A percentile compares a stretch with the other conserved stretches of the same genome.
phyloP scores from a whole-genome alignment of 148 eudicot genomes.

The Oxyria digyna region DNA sequence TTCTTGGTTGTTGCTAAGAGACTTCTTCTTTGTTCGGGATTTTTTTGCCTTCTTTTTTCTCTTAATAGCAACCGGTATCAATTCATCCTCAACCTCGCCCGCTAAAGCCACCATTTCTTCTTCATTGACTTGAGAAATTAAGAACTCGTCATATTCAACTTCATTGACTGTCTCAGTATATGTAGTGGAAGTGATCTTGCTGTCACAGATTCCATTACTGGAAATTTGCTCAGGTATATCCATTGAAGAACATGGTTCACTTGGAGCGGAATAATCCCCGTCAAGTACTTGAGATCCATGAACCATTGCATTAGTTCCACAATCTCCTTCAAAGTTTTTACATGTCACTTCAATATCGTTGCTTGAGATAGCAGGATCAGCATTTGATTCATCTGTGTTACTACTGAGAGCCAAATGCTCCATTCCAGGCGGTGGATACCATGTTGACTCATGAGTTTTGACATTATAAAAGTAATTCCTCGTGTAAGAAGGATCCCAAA shows the following conservation, averaged over 20 bases:
- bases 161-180: constrained; percentile 8
- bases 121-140: constrained; percentile 1
- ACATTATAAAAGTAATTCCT: constrained; percentile 57
- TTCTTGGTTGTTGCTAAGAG: constrained; percentile 15
- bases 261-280: background rate
- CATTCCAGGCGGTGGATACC: constrained; percentile 85
- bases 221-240: background rate
- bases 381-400: constrained; percentile 16
- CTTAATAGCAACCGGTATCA: constrained; percentile 16
- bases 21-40: constrained; percentile 31
- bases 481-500: constrained; percentile 58
- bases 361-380: constrained; percentile 8
- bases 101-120: constrained; percentile 6
- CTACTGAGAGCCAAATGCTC: constrained; percentile 33
- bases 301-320: constrained; percentile 11
- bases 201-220: background rate
- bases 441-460: constrained; percentile 50
- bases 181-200: constrained; percentile 9
- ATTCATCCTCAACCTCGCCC: constrained; percentile 16
- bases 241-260: background rate
- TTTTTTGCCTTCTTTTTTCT: constrained; percentile 44
- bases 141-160: constrained; percentile 9
- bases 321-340: constrained; percentile 2
- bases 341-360: constrained; percentile 8
- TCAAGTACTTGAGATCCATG: constrained; percentile 12